Evolutionary conservation across 2,329 filamentous ascomycete species (phyloP), one percentile per base, ranked within the genome.

Genomic region (Botryotinia narcissicola): DNA sequence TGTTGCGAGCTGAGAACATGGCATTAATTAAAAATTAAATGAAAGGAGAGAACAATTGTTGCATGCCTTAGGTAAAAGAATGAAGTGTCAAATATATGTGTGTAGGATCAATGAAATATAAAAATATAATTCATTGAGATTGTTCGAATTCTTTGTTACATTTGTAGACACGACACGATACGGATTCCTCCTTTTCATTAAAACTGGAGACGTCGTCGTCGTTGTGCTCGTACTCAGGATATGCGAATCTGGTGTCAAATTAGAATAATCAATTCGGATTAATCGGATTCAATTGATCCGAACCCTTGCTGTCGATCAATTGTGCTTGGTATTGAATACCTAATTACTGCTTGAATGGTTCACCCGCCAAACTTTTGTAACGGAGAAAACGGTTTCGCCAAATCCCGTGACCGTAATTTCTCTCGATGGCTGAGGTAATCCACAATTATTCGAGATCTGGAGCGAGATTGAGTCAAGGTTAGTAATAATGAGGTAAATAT

Each of bases 1-100:
- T 80, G 61, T 80, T 78, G 57, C 77, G 75, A 29, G 77, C 75
- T 64, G 79, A 80, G 74, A 80, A 80, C 77, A 80, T 72, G 22
- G 32, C 69, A 70, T 68, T 70, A 66, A 69, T 75, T 68, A 29
- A 59, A 60, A 18, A 7, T 60, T 40, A 14, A 20, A 22, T 32
- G 35, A 60, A 59, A 48, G 62, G 51, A 68, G 71, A 68, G 51
- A 29, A 59, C 35, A 35, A 18, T 40, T 46, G 60, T 22, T 72
- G 60, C 70, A 67, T 72, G 70, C 70, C 70, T 72, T 54, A 18
- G 14, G 51, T 54, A 40, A 60, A 67, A 59, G 61, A 61, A 59
- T 61, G 61, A 59, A 61, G 25, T 59, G 32, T n/a, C n/a, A 57
- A 35, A n/a, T 60, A 42, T 40, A 61, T 32, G 18, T 35, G 51